phyloP scores from a whole-genome alignment of 2,329 filamentous ascomycete genomes.

The Paecilomyces formosus region DNA sequence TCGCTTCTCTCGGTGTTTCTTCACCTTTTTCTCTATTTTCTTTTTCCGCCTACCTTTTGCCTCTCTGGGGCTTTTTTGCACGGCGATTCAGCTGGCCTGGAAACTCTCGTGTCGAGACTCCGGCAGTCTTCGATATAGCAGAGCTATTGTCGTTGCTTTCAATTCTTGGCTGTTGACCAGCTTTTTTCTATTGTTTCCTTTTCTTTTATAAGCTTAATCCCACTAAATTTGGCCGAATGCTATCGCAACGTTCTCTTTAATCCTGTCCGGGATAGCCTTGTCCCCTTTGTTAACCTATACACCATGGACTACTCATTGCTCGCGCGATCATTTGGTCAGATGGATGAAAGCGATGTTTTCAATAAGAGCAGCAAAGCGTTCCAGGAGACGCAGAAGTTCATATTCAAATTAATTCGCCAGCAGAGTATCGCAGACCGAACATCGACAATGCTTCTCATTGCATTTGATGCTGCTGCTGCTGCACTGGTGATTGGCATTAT shows the following conservation, averaged over 20 bases:
- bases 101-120: not conserved
- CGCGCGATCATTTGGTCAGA: not conserved
- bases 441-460: constrained; percentile 5
- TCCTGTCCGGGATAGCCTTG: not conserved
- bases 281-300: not conserved
- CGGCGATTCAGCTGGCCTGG: not conserved
- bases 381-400: not conserved
- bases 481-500: constrained; percentile 4
- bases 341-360: not conserved
- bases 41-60: not conserved
- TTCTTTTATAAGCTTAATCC: not conserved
- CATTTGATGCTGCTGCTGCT: constrained; percentile 10
- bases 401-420: not conserved
- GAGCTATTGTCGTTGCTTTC: not conserved
- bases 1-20: not conserved
- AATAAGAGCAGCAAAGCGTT: not conserved
- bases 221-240: not conserved
- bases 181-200: not conserved
- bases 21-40: not conserved
- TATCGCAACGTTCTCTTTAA: not conserved
- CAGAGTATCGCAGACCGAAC: constrained; percentile 3
- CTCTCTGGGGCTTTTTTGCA: not conserved
- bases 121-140: not conserved
- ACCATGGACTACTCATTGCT: not conserved
- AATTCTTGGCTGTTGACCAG: not conserved